These are phyloP conservation scores for Tripterygium wilfordii DNA, from an alignment of 177 flowering plant species.

Conservation along the genomic window DNA sequence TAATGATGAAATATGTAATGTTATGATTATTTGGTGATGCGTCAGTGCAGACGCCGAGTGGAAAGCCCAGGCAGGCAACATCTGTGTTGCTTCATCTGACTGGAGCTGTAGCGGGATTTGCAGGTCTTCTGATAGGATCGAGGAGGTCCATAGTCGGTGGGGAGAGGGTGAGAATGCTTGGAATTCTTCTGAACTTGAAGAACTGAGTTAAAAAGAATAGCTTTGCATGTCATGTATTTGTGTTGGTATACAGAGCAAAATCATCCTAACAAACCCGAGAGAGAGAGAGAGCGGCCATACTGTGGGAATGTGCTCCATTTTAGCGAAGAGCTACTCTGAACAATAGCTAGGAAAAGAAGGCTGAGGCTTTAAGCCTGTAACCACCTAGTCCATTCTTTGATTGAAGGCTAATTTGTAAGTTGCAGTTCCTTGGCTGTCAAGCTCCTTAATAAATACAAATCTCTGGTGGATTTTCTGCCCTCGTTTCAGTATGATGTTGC, in stretches of 20 bases:
- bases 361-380: constrained; percentile 4
- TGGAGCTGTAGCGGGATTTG: constrained; percentile 63
- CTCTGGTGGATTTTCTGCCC: constrained; percentile 6
- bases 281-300: constrained; percentile 12
- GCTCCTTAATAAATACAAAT: constrained; percentile 14
- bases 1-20: too few relatives aligned
- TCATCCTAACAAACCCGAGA: not conserved
- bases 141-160: constrained; percentile 44
- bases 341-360: constrained; percentile 3
- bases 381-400: not conserved
- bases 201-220: not conserved
- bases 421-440: constrained; percentile 15
- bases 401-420: constrained; percentile 12
- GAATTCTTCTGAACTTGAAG: constrained; percentile 20
- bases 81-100: constrained; percentile 47
- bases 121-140: constrained; percentile 44
- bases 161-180: constrained; percentile 39
- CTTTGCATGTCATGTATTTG: not conserved
- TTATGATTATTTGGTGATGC: too few relatives aligned
- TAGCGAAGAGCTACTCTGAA: constrained; percentile 11
- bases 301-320: constrained; percentile 15
- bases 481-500: not conserved
- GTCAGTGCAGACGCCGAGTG: constrained; percentile 41
- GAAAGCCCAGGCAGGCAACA: constrained; percentile 54
- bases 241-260: constrained; percentile 4